These are phyloP conservation scores for Penicillium polonicum DNA, from an alignment of 2,329 filamentous ascomycete genomes.

Conservation along the genomic window DNA sequence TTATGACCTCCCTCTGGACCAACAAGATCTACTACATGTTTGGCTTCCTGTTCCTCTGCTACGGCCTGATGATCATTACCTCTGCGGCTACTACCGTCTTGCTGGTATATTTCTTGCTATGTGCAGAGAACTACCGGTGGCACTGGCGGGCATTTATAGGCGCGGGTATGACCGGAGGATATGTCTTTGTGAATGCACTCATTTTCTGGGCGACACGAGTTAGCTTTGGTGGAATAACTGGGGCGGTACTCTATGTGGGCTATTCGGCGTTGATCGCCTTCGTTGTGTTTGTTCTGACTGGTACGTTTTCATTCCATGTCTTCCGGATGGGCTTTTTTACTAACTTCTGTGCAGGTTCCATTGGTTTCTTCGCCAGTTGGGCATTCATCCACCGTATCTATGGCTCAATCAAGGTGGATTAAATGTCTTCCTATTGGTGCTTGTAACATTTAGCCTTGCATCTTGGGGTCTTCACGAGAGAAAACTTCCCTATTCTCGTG, in stretches of 20 bases:
- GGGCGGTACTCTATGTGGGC: slow-evolving; percentile 86
- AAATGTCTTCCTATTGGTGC: slow-evolving; percentile 19
- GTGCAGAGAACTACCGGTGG: slow-evolving; percentile 97
- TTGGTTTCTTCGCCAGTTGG: slow-evolving; percentile 95
- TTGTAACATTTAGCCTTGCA: slow-evolving; percentile 1
- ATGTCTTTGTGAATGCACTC: slow-evolving; percentile 88
- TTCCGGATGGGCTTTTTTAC: slow-evolving; percentile 6
- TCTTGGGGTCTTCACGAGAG: background rate
- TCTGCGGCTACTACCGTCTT: slow-evolving; percentile 88
- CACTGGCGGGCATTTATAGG: slow-evolving; percentile 95
- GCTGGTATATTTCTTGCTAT: slow-evolving; percentile 94
- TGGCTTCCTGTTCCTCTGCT: slow-evolving; percentile 96
- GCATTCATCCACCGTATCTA: slow-evolving; percentile 93
- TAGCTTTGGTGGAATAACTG: slow-evolving; percentile 78
- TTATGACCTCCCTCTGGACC: slow-evolving; percentile 99
- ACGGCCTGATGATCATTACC: slow-evolving; percentile 94
- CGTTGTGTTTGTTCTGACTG: slow-evolving; percentile 89
- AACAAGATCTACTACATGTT: slow-evolving; percentile 99
- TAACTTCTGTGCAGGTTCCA: slow-evolving; percentile 64
- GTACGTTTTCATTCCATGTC: slow-evolving; percentile 56
- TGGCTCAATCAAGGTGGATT: slow-evolving; percentile 97
- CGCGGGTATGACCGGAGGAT: slow-evolving; percentile 83
- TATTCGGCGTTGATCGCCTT: slow-evolving; percentile 89
- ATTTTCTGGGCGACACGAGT: slow-evolving; percentile 89
- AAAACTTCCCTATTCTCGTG: background rate